These are phyloP conservation scores for Didymella glomerata DNA, from an alignment of 2,329 filamentous ascomycete species.

Conservation along the genomic window DNA sequence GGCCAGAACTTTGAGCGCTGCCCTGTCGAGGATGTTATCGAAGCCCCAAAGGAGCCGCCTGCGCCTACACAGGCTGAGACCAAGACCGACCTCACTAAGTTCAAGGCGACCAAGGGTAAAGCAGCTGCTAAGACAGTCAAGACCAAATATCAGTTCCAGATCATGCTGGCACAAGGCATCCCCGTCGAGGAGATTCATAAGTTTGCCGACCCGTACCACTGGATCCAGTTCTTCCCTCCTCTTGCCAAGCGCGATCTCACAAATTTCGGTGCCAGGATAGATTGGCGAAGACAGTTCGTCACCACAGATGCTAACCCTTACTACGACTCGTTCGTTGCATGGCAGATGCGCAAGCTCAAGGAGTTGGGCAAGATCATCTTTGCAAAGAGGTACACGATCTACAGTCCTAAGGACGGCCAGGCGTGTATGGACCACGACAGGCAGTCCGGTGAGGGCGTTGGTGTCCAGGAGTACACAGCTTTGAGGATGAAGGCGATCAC, in stretches of 20 bases:
- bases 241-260: constrained; percentile 80
- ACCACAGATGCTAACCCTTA: constrained; percentile 97
- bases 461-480: constrained; percentile 90
- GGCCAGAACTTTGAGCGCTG: constrained; percentile 85
- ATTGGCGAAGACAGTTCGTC: constrained; percentile 92
- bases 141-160: constrained; percentile 95
- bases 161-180: constrained; percentile 91
- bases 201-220: constrained; percentile 90
- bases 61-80: constrained; percentile 69
- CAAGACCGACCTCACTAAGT: constrained; percentile 89
- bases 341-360: constrained; percentile 95
- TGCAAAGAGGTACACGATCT: constrained; percentile 88
- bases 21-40: constrained; percentile 48
- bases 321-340: constrained; percentile 93
- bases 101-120: constrained; percentile 80
- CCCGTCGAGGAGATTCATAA: constrained; percentile 88
- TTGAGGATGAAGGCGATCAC: constrained; percentile 90
- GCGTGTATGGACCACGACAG: constrained; percentile 89
- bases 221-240: constrained; percentile 92
- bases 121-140: constrained; percentile 88
- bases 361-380: constrained; percentile 93
- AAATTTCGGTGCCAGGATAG: constrained; percentile 84
- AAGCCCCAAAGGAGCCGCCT: constrained; percentile 59
- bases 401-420: constrained; percentile 88
- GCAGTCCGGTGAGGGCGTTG: constrained; percentile 80